phyloP scores from a whole-genome alignment of 306 rosid species.

The Glycine tomentella region DNA sequence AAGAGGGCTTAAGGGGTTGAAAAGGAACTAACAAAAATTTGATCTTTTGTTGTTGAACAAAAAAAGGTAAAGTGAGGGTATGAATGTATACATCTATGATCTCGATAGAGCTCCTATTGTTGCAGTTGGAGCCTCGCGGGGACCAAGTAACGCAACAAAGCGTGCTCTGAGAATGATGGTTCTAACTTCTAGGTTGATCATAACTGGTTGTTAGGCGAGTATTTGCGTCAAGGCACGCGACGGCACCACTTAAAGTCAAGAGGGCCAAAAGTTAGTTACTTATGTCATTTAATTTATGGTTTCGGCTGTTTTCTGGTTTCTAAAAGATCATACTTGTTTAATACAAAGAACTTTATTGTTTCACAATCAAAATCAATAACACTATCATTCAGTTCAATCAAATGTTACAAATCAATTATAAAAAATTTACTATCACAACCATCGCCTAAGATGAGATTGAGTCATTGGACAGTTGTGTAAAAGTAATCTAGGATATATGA shows the following conservation, averaged over 20 bases:
- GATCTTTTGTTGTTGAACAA: neutral
- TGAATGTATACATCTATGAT: neutral
- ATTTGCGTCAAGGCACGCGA: neutral
- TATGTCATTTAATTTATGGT: neutral
- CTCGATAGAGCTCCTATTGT: neutral
- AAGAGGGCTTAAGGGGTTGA: neutral
- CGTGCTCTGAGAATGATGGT: slow-evolving; percentile 31
- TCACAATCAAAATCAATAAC: too few species aligned
- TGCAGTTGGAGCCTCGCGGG: slow-evolving; percentile 10
- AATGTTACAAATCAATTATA: too few species aligned
- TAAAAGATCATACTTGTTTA: too few species aligned
- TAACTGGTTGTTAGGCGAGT: neutral
- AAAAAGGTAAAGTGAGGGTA: neutral
- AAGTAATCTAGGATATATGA: too few species aligned
- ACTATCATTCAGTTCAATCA: too few species aligned
- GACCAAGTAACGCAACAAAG: neutral
- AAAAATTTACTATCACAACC: too few species aligned
- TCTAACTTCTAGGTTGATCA: neutral
- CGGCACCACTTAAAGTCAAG: too few species aligned
- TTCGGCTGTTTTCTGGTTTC: neutral
- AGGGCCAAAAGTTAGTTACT: too few species aligned
- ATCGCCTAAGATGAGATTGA: too few species aligned
- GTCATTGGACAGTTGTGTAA: too few species aligned
- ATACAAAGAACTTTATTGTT: too few species aligned
- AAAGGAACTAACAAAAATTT: neutral